Percentiles rank a stretch among this genome's conserved stretches.
phyloP scores from a whole-genome alignment of 345 rosid genomes.

The Eucalyptus tenuipes region DNA sequence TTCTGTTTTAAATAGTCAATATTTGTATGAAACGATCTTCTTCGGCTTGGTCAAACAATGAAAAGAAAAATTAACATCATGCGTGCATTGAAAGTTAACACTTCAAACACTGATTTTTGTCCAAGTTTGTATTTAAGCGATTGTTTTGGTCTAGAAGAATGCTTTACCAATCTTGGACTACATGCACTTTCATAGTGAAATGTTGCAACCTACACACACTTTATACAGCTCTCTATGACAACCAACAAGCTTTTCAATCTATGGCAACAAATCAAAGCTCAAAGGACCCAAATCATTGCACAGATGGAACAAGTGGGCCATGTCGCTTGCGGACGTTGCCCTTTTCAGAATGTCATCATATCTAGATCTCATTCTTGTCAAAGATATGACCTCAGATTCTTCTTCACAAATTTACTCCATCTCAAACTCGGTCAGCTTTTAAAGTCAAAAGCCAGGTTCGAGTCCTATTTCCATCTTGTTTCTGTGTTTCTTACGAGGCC shows the following conservation, averaged over 20 bases:
- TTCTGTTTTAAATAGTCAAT: background rate
- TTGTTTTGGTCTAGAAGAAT: background rate
- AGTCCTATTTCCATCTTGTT: background rate
- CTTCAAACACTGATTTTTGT: background rate
- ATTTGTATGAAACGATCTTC: background rate
- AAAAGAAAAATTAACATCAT: background rate
- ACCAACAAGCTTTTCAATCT: background rate
- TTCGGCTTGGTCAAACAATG: background rate
- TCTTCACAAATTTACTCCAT: background rate
- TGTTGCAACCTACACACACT: background rate
- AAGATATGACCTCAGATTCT: background rate
- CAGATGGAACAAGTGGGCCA: background rate
- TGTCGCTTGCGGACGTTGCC: background rate
- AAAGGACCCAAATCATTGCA: background rate
- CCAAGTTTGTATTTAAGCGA: background rate
- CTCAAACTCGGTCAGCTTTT: background rate
- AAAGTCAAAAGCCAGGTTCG: background rate
- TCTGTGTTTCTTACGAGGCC: background rate
- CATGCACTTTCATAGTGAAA: background rate
- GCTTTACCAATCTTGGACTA: background rate
- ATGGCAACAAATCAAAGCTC: background rate
- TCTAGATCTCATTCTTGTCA: background rate
- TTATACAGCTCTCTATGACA: background rate
- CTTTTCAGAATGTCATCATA: background rate
- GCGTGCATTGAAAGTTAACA: background rate